Conservation (phyloP, 768 basidiomycete genomes). For the Russula lepida region DNA sequence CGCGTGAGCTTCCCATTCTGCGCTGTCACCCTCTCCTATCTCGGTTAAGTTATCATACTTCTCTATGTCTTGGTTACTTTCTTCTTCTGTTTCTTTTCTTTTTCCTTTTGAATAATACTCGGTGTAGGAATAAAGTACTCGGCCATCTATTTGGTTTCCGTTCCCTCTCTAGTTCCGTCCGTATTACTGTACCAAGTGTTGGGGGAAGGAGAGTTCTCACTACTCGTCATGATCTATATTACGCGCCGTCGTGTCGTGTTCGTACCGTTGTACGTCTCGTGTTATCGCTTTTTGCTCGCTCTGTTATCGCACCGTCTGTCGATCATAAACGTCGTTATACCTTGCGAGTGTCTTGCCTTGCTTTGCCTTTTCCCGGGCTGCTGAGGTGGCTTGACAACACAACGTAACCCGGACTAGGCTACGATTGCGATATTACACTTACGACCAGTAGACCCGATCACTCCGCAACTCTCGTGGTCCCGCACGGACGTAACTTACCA, state of each 20-base stretch:
- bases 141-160: background rate
- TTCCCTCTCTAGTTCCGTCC: background rate
- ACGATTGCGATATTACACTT: too few species aligned
- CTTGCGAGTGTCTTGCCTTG: background rate
- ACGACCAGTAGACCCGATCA: too few species aligned
- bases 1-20: background rate
- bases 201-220: background rate
- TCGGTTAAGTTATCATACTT: constrained; percentile 15
- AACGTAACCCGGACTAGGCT: background rate
- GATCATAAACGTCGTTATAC: background rate
- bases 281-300: constrained; percentile 9
- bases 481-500: too few species aligned
- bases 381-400: background rate
- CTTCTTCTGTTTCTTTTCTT: background rate
- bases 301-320: constrained; percentile 1
- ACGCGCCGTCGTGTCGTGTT: background rate
- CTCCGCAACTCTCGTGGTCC: too few species aligned
- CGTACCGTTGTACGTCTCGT: constrained; percentile 16
- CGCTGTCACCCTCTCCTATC: background rate
- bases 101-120: background rate
- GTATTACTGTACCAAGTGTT: background rate
- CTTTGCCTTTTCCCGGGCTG: too few species aligned
- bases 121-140: constrained; percentile 11
- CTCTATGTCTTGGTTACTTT: constrained; percentile 12
- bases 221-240: constrained; percentile 3